Conservation (phyloP, 2,329 filamentous ascomycete species). For the Sphaerulina vaccinii region DNA sequence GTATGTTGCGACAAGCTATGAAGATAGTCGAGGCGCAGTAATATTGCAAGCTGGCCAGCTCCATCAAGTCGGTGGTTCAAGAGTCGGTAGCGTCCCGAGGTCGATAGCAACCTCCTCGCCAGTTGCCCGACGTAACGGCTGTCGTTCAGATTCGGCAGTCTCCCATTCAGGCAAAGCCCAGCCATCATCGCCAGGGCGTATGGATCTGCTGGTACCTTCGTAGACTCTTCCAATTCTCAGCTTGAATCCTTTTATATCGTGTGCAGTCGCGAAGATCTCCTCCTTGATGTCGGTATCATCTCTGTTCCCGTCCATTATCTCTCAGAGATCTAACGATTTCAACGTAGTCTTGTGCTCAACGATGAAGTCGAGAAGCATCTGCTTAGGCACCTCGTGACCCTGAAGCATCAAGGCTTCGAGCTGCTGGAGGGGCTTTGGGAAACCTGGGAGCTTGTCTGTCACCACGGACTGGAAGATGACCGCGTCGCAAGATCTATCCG, state of each 20-base stretch:
- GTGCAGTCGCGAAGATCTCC: background rate
- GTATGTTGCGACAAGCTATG: no score
- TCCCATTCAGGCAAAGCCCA: background rate
- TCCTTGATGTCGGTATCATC: background rate
- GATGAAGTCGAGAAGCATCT: background rate
- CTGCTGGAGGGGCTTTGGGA: background rate
- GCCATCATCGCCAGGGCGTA: background rate
- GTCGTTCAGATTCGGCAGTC: no score
- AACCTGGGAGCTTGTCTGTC: background rate
- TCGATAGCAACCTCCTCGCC: no score
- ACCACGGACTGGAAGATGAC: background rate
- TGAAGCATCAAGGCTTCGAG: background rate
- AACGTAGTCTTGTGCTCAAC: background rate
- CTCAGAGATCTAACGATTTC: background rate
- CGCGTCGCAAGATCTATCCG: background rate
- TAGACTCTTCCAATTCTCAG: background rate
- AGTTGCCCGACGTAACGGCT: no score
- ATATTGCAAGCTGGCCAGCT: no score
- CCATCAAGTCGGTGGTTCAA: no score
- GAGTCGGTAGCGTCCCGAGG: no score
- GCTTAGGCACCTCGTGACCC: background rate
- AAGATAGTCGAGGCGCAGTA: no score
- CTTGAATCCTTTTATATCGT: conserved; percentile 2
- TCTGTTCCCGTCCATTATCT: background rate
- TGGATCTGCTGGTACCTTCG: background rate